Evolutionary conservation across 331 rosid genomes (phyloP), one percentile per base, ranked within the genome.

Genomic region (Malus hybrid): DNA sequence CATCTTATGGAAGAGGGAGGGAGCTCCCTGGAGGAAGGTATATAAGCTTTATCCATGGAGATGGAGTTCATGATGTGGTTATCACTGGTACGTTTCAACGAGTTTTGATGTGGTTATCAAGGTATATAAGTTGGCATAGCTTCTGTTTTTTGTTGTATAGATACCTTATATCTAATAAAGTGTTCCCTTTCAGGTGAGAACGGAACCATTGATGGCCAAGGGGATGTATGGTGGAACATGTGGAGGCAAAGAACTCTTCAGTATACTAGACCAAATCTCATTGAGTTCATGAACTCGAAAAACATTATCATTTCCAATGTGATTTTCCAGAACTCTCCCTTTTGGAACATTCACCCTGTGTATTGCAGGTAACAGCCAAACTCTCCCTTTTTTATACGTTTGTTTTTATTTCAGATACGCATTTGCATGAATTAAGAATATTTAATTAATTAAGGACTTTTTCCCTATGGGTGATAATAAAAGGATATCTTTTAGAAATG

Each of bases 271-370:
- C 99, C 97, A 9, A 86, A 65, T 85, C 97, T 92, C 10, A 68
- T 92, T 54, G 97, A 95, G 70, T 92, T 95, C 79, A 10, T 92
- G 59, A 95, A 90, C 75, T 92, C 97, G n/a, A 76, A 52, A 57
- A 67, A 90, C 78, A 90, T 95, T 76, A 77, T 92, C 69, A 90
- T 95, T 76, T 88, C 98, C 20, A 84, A 42, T 75, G 91, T 92
- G 79, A 81, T 90, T 77, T 89, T 95, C 77, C 86, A 74, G 86
- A 80, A 95, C 78, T 92, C 99, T 39, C 97, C 99, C 63, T 90
- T 95, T 83, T 90, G 99, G 99, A 95, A 95, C 82, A 85, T 92
- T 68, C 97, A 95, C 80, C 99, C 97, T 42, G 97, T 92, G 84
- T 95, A 95, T 74, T 83, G 93, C 93, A 90, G 92, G 97, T 95